Conservation (phyloP, 352 stramenopile species). For the Globisporangium uncinulatum region DNA sequence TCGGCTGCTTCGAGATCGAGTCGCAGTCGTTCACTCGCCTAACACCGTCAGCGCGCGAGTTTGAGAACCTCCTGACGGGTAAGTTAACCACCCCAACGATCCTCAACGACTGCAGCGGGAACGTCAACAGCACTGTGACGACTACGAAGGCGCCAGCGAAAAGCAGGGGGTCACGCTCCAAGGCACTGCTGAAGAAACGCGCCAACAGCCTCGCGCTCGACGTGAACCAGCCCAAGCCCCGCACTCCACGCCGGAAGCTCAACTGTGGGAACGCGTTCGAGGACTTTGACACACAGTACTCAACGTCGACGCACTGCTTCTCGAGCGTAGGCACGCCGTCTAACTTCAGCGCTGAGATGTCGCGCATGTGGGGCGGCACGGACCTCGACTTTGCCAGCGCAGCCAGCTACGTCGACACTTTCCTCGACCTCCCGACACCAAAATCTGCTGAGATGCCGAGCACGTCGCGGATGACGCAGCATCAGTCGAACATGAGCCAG, state of each 20-base stretch:
- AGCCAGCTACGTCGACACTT: slow-evolving; percentile 51
- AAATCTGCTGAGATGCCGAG: slow-evolving; percentile 40
- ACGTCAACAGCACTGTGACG: background rate
- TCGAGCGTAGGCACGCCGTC: slow-evolving; percentile 64
- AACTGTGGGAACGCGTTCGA: slow-evolving; percentile 59
- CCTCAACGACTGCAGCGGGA: background rate
- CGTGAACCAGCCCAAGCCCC: slow-evolving; percentile 50
- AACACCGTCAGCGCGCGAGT: slow-evolving; percentile 19
- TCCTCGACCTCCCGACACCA: slow-evolving; percentile 69
- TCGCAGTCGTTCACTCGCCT: slow-evolving; percentile 57
- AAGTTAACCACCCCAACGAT: background rate
- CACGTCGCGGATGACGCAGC: background rate
- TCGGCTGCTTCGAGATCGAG: slow-evolving; percentile 65
- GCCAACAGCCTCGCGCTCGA: slow-evolving; percentile 50
- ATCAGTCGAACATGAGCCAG: too few species aligned
- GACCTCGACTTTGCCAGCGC: slow-evolving; percentile 47
- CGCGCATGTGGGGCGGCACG: slow-evolving; percentile 49
- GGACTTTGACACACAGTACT: slow-evolving; percentile 26
- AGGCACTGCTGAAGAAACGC: slow-evolving; percentile 69
- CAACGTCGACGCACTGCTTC: slow-evolving; percentile 21
- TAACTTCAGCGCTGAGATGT: slow-evolving; percentile 43
- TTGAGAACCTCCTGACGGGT: slow-evolving; percentile 9
- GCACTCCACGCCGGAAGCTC: slow-evolving; percentile 58
- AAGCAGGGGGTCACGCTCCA: slow-evolving; percentile 31
- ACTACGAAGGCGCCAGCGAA: slow-evolving; percentile 3